A percentile compares a stretch with the other conserved stretches of the same genome.
These are phyloP conservation scores for Cercospora sp. DNA, from an alignment of 2,329 filamentous ascomycete genomes.

Conservation along the genomic window DNA sequence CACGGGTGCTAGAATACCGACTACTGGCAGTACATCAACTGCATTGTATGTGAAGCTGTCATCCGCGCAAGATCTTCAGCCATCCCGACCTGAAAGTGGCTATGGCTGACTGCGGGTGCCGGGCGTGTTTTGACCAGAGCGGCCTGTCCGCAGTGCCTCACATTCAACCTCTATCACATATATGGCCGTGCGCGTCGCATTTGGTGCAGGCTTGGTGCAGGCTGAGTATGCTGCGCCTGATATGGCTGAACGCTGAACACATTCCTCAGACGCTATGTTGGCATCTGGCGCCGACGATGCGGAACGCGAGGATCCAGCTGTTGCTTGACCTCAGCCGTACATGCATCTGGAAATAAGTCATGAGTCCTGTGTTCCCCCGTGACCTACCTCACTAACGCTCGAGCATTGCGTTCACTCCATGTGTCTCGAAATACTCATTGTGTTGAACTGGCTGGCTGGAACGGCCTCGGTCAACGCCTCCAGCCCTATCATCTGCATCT, in stretches of 20 bases:
- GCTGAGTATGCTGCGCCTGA: neutral
- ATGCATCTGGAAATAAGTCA: slow-evolving; percentile 2
- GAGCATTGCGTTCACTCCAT: neutral
- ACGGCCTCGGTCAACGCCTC: neutral
- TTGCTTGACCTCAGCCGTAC: slow-evolving; percentile 8
- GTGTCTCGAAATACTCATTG: neutral
- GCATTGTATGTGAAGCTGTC: neutral
- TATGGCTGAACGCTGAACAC: neutral
- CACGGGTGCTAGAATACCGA: neutral
- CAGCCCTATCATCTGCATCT: neutral
- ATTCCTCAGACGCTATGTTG: neutral
- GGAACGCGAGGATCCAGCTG: neutral
- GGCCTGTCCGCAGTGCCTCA: neutral
- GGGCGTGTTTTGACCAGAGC: neutral
- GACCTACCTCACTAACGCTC: slow-evolving; percentile 1
- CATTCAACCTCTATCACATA: neutral
- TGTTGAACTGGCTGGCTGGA: neutral
- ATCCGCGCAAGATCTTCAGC: neutral
- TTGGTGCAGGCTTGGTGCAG: neutral
- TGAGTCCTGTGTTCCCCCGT: neutral
- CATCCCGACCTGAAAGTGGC: neutral
- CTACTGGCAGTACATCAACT: neutral
- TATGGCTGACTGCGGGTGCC: neutral
- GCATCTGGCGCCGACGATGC: neutral
- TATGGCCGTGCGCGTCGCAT: neutral